Conservation (phyloP, 148 eudicot species). For the Cornus florida region DNA sequence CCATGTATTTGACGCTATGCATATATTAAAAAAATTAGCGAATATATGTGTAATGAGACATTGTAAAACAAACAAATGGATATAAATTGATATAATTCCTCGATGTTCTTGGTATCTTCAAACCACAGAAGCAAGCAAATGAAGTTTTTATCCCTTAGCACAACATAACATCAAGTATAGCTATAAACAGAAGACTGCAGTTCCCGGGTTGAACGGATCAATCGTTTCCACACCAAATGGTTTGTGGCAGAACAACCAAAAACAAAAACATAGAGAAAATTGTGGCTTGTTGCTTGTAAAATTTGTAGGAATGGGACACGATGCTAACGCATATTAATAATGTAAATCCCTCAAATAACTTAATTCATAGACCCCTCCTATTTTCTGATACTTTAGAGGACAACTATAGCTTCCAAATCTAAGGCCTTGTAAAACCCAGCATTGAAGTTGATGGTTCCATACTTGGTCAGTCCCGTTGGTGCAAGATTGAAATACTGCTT, state of each 20-base stretch:
- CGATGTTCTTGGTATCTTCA: neutral
- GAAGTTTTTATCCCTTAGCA: neutral
- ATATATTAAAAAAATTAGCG: neutral
- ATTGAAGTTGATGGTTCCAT: neutral
- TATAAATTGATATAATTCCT: neutral
- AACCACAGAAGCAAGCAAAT: neutral
- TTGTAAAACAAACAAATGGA: neutral
- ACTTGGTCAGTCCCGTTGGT: neutral
- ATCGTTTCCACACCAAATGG: neutral
- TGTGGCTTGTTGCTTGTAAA: neutral
- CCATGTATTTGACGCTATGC: constrained; percentile 81
- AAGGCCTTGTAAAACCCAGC: neutral
- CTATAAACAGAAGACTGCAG: neutral
- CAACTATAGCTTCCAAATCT: neutral
- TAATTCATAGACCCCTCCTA: neutral
- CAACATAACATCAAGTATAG: neutral
- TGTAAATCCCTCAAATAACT: neutral
- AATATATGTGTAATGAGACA: neutral
- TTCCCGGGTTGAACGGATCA: neutral
- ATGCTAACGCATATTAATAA: neutral
- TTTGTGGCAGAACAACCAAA: neutral
- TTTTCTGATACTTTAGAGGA: neutral
- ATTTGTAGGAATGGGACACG: neutral
- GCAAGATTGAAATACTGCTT: neutral
- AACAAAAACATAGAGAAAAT: neutral